Percentiles rank a stretch among this genome's conserved stretches.
Conservation (phyloP, 768 basidiomycete genomes). For the Holtermanniella nyarrowii region DNA sequence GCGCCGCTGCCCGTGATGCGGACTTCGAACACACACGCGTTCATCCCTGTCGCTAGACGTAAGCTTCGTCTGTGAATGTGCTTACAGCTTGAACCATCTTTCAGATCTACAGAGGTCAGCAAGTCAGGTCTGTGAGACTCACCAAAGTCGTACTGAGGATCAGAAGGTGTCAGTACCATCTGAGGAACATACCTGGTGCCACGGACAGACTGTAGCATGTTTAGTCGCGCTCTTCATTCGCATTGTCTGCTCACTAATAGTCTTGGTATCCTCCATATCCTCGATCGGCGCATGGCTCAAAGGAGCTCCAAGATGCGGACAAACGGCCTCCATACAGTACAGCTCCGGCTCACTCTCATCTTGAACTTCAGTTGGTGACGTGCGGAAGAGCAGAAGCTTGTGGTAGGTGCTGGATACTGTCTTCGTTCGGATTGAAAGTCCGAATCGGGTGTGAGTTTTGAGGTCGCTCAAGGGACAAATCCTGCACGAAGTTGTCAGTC, state of each 20-base stretch:
- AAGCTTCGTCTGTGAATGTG: neutral
- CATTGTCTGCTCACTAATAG: constrained; percentile 10
- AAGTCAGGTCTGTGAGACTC: constrained; percentile 4
- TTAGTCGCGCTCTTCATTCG: neutral
- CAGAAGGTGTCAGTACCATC: neutral
- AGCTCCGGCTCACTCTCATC: constrained; percentile 43
- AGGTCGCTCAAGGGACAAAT: constrained; percentile 12
- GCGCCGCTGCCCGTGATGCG: constrained; percentile 11
- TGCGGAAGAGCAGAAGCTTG: constrained; percentile 21
- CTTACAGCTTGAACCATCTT: constrained; percentile 23
- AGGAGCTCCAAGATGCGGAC: constrained; percentile 71
- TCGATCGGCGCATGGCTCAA: constrained; percentile 54
- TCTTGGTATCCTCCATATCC: constrained; percentile 26
- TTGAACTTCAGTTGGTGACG: neutral
- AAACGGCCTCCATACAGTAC: constrained; percentile 70
- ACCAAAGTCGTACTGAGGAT: constrained; percentile 24
- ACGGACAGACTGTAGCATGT: constrained; percentile 20
- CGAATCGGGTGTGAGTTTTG: constrained; percentile 21
- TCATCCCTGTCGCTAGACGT: constrained; percentile 18
- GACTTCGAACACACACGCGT: constrained; percentile 27
- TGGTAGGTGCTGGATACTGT: constrained; percentile 17
- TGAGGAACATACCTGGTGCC: constrained; percentile 15
- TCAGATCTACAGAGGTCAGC: constrained; percentile 8
- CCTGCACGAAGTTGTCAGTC: neutral
- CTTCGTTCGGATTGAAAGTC: constrained; percentile 19